phyloP scores from a whole-genome alignment of 495 filamentous ascomycete genomes.

The Pseudoneurospora amorphoporcata region DNA sequence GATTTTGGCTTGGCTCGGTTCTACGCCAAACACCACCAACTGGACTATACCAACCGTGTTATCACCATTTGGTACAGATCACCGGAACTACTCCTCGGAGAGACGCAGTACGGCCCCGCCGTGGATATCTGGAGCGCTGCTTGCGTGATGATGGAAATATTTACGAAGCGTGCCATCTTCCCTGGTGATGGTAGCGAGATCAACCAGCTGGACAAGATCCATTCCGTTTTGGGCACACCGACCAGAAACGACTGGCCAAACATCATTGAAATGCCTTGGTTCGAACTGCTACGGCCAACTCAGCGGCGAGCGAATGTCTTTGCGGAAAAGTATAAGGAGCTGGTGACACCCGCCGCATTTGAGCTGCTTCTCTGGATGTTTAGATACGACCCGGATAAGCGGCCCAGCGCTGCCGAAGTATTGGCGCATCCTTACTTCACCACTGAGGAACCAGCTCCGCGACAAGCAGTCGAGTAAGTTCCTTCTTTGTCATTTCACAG shows the following conservation, averaged over 20 bases:
- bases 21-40: conserved; percentile 80
- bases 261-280: conserved; percentile 90
- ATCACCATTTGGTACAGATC: conserved; percentile 97
- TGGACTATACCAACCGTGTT: conserved; percentile 98
- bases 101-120: conserved; percentile 86
- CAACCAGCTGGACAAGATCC: conserved; percentile 92
- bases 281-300: conserved; percentile 71
- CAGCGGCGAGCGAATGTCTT: conserved; percentile 71
- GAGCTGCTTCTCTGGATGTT: conserved; percentile 77
- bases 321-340: conserved; percentile 65
- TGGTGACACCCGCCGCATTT: conserved; percentile 65
- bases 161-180: conserved; percentile 89
- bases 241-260: conserved; percentile 76
- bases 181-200: conserved; percentile 91
- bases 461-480: conserved; percentile 75
- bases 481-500: not conserved
- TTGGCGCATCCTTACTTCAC: conserved; percentile 85
- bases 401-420: conserved; percentile 77
- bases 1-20: conserved; percentile 98
- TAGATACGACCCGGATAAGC: conserved; percentile 72
- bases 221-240: conserved; percentile 84
- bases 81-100: conserved; percentile 85
- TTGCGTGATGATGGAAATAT: conserved; percentile 94
- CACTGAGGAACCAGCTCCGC: conserved; percentile 66
- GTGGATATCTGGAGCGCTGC: conserved; percentile 98